Percentiles rank a stretch among this genome's conserved stretches.
Conservation (phyloP, 2,329 filamentous ascomycete species). For the Thermoascus crustaceus region DNA sequence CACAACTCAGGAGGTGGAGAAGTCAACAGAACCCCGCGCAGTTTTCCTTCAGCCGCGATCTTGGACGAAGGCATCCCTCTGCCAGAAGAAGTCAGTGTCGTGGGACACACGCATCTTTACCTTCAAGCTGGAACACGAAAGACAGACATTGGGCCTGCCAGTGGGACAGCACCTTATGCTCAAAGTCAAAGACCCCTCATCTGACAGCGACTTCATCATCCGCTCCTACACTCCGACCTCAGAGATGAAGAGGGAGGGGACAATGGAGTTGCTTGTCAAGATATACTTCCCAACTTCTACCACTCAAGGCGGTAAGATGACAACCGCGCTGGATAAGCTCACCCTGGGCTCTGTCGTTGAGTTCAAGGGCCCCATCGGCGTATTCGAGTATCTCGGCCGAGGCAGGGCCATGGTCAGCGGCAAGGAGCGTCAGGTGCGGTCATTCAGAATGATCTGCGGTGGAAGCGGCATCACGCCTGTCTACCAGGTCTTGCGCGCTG, state of each 20-base stretch:
- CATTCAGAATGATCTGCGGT: conserved; percentile 78
- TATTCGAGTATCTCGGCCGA: conserved; percentile 67
- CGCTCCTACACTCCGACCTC: conserved; percentile 83
- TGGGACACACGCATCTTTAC: conserved; percentile 74
- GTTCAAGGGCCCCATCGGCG: conserved; percentile 81
- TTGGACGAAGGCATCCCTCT: conserved; percentile 67
- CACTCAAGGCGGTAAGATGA: conserved; percentile 68
- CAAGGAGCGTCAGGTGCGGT: conserved; percentile 48
- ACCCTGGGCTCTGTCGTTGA: conserved; percentile 66
- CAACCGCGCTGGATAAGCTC: conserved; percentile 64
- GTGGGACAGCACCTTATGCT: conserved; percentile 84
- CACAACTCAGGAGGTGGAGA: conserved; percentile 35
- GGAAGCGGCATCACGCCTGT: conserved; percentile 92
- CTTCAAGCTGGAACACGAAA: conserved; percentile 64
- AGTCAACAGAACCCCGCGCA: conserved; percentile 39
- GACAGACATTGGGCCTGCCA: conserved; percentile 66
- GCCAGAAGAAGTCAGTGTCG: conserved; percentile 61
- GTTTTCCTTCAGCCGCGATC: conserved; percentile 62
- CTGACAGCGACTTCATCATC: conserved; percentile 63
- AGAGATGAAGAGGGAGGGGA: conserved; percentile 51
- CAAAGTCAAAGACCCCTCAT: conserved; percentile 64
- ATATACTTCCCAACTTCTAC: conserved; percentile 60
- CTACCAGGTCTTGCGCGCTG: conserved; percentile 69
- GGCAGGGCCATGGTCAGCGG: conserved; percentile 57
- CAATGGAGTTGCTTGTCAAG: conserved; percentile 70